phyloP scores from a whole-genome alignment of 2,329 filamentous ascomycete species.

The Chrysosphaeria jannelii region DNA sequence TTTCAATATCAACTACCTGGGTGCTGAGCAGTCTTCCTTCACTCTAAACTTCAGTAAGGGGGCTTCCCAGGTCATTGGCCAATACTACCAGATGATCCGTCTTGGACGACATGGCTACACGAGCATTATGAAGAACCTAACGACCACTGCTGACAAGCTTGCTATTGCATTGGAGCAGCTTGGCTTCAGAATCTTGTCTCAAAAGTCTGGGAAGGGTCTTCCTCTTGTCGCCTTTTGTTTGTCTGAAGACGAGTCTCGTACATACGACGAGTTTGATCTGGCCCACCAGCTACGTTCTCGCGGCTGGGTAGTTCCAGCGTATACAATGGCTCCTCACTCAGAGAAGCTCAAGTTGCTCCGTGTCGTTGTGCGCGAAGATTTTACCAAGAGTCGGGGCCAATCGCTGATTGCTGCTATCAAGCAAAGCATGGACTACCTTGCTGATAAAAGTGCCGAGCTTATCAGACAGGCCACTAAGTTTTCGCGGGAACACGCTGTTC shows the following conservation, averaged over 20 bases:
- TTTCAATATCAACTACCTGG: conserved; percentile 98
- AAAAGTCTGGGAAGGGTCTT: conserved; percentile 45
- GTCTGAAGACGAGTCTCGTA: conserved; percentile 20
- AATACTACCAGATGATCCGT: conserved; percentile 93
- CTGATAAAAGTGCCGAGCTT: conserved; percentile 41
- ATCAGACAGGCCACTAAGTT: conserved; percentile 40
- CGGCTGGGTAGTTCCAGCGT: conserved; percentile 83
- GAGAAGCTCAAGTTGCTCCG: conserved; percentile 68
- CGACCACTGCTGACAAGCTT: conserved; percentile 68
- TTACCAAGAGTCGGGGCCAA: conserved; percentile 57
- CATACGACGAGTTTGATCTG: conserved; percentile 46
- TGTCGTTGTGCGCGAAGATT: conserved; percentile 79
- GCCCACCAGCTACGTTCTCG: conserved; percentile 66
- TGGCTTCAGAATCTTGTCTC: conserved; percentile 70
- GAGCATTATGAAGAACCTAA: conserved; percentile 82
- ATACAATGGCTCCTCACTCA: conserved; percentile 85
- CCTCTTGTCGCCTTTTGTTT: conserved; percentile 79
- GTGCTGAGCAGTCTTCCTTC: conserved; percentile 82
- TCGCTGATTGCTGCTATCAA: conserved; percentile 50
- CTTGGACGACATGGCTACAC: conserved; percentile 80
- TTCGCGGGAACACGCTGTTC: conserved; percentile 23
- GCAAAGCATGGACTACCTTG: conserved; percentile 38
- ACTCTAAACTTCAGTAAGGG: conserved; percentile 95
- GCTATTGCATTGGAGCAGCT: conserved; percentile 38
- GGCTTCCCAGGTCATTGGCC: conserved; percentile 76